Percentiles rank a stretch among this genome's conserved stretches.
Conservation (phyloP, 371 early-diverging fungal genomes). For the Mucor circinelloides region DNA sequence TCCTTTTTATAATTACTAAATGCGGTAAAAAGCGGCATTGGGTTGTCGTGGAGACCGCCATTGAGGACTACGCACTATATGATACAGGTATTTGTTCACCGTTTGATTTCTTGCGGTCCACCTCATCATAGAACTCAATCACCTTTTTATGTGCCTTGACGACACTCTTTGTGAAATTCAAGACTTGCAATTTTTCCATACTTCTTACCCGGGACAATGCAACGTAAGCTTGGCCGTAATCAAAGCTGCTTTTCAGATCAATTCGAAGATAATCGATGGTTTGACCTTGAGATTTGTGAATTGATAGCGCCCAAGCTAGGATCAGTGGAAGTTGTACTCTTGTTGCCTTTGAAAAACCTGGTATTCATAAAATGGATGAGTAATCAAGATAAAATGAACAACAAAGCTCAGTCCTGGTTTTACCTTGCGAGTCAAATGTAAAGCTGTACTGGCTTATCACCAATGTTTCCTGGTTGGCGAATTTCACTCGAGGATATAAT, state of each 20-base stretch:
- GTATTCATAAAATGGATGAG: neutral
- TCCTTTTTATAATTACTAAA: neutral
- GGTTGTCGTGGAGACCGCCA: neutral
- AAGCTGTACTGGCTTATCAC: neutral
- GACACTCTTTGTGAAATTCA: conserved; percentile 59
- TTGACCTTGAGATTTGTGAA: conserved; percentile 95
- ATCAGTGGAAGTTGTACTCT: conserved; percentile 70
- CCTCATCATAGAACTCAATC: conserved; percentile 53
- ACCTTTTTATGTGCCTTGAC: conserved; percentile 60
- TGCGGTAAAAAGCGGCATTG: neutral
- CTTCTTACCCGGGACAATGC: conserved; percentile 83
- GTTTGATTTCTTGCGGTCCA: neutral
- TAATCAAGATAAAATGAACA: neutral
- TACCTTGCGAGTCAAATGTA: neutral
- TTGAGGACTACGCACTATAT: no score
- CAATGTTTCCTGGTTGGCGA: conserved; percentile 23
- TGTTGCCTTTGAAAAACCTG: neutral
- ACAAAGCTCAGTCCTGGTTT: neutral
- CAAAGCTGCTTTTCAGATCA: conserved; percentile 82
- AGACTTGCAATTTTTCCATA: conserved; percentile 69
- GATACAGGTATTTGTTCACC: no score
- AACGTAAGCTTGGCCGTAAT: conserved; percentile 92
- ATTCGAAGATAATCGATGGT: conserved; percentile 84
- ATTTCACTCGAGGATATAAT: conserved; percentile 40
- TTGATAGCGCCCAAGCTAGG: conserved; percentile 74